Percentiles rank a stretch among this genome's conserved stretches.
Evolutionary conservation across 371 early-diverging fungal genomes (phyloP).

Genomic region (Mortierella sp.): DNA sequence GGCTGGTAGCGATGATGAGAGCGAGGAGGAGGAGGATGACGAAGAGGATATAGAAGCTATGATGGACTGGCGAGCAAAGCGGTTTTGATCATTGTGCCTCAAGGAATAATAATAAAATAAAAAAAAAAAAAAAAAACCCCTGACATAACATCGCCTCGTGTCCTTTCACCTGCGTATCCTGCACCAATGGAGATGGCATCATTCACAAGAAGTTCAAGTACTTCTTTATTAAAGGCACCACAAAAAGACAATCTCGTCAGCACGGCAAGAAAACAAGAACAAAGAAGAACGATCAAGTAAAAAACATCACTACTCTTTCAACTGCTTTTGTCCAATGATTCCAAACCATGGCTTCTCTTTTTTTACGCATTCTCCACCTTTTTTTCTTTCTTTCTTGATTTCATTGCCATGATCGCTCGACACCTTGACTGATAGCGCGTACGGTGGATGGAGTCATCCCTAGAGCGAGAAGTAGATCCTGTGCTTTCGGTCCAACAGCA

Average conservation of each 20-base stretch:
- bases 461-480: conserved; percentile 23
- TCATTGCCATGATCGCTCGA: conserved; percentile 4
- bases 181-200: not conserved
- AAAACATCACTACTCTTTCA: conserved; percentile 2
- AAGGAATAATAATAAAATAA: not conserved
- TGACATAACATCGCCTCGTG: not conserved
- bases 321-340: too few relatives aligned
- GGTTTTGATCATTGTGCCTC: conserved; percentile 10
- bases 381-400: not conserved
- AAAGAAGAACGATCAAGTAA: conserved; percentile 5
- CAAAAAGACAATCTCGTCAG: not conserved
- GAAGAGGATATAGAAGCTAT: conserved; percentile 54
- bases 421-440: conserved; percentile 23
- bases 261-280: not conserved
- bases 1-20: conserved; percentile 23
- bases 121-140: not conserved
- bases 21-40: conserved; percentile 41
- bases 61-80: conserved; percentile 55
- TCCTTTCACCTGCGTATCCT: not conserved
- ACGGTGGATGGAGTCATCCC: conserved; percentile 31
- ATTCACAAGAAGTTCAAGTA: not conserved
- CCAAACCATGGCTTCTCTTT: too few relatives aligned
- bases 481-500: conserved; percentile 3
- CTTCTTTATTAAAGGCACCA: conserved; percentile 9
- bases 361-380: not conserved